Percentiles rank a stretch among this genome's conserved stretches.
Evolutionary conservation across 2,329 filamentous ascomycete genomes (phyloP).

Genomic region (Aspergillus carbonarius): DNA sequence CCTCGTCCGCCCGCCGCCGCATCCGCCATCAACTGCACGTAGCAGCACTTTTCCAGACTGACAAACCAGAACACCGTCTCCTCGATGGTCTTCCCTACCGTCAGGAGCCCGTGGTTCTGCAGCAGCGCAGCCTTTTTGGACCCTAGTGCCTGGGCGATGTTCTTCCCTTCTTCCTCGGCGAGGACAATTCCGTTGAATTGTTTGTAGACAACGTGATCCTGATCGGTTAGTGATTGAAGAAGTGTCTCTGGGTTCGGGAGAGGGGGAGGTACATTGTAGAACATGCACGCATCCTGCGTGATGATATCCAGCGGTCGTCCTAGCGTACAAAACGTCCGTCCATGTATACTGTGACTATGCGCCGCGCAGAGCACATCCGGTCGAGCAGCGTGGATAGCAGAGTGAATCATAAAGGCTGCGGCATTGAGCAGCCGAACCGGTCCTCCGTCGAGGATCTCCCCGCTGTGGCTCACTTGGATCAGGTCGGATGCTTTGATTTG

Average conservation of each 20-base stretch:
- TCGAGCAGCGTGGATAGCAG: slow-evolving; percentile 55
- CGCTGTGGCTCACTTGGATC: slow-evolving; percentile 63
- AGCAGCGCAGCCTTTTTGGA: slow-evolving; percentile 53
- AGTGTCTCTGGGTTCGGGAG: too few species aligned
- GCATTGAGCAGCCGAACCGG: slow-evolving; percentile 47
- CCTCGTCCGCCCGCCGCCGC: slow-evolving; percentile 58
- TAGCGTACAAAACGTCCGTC: slow-evolving; percentile 44
- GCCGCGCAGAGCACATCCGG: slow-evolving; percentile 57
- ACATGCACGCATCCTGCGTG: slow-evolving; percentile 47
- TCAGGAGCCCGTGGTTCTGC: slow-evolving; percentile 56
- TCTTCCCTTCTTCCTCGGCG: slow-evolving; percentile 53
- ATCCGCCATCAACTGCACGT: slow-evolving; percentile 54
- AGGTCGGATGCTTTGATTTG: slow-evolving; percentile 64
- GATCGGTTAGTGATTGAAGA: neutral
- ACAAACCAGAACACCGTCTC: slow-evolving; percentile 57
- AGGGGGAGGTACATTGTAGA: slow-evolving; percentile 37
- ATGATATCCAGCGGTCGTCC: slow-evolving; percentile 46
- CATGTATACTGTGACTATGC: slow-evolving; percentile 57
- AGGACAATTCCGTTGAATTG: slow-evolving; percentile 56
- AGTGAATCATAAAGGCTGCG: slow-evolving; percentile 54
- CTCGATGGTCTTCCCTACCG: slow-evolving; percentile 51
- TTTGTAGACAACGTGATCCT: slow-evolving; percentile 54
- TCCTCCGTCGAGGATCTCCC: slow-evolving; percentile 64
- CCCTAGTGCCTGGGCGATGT: slow-evolving; percentile 51
- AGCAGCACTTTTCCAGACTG: slow-evolving; percentile 54